Evolutionary conservation across 306 rosid genomes (phyloP).

Genomic region (Hylodesmum podocarpum): DNA sequence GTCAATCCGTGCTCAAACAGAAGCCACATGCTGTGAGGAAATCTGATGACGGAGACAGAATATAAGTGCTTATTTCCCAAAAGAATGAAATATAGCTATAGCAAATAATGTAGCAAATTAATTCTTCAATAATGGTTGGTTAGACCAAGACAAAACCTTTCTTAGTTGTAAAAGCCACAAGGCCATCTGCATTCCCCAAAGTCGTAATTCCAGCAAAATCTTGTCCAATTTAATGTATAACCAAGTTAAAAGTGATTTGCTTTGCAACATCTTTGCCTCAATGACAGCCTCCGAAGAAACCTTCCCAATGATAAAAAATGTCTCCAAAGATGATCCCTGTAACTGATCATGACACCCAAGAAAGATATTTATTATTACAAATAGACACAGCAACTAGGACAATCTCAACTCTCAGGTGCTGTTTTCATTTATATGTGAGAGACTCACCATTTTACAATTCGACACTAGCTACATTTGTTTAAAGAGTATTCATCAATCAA

Average conservation of each 20-base stretch:
- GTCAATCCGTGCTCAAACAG: slow-evolving; percentile 34
- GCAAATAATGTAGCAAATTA: slow-evolving; percentile 16
- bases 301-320: slow-evolving; percentile 81
- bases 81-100: slow-evolving; percentile 11
- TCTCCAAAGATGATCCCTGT: slow-evolving; percentile 84
- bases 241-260: slow-evolving; percentile 60
- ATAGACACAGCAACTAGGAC: neutral
- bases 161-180: slow-evolving; percentile 70
- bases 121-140: slow-evolving; percentile 19
- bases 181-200: slow-evolving; percentile 70
- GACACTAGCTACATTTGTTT: slow-evolving; percentile 26
- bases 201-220: slow-evolving; percentile 65
- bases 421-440: neutral
- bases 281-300: slow-evolving; percentile 88
- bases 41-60: slow-evolving; percentile 50
- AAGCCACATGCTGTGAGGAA: slow-evolving; percentile 18
- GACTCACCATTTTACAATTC: slow-evolving; percentile 1
- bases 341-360: slow-evolving; percentile 48
- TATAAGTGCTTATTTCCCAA: slow-evolving; percentile 34
- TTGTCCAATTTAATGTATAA: slow-evolving; percentile 55
- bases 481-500: slow-evolving; percentile 18
- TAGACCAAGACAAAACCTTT: slow-evolving; percentile 54
- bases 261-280: slow-evolving; percentile 61
- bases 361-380: neutral
- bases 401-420: slow-evolving; percentile 16